A percentile compares a stretch with the other conserved stretches of the same genome.
Conservation (phyloP, 768 basidiomycete genomes). For the Pulveroboletus sp. region DNA sequence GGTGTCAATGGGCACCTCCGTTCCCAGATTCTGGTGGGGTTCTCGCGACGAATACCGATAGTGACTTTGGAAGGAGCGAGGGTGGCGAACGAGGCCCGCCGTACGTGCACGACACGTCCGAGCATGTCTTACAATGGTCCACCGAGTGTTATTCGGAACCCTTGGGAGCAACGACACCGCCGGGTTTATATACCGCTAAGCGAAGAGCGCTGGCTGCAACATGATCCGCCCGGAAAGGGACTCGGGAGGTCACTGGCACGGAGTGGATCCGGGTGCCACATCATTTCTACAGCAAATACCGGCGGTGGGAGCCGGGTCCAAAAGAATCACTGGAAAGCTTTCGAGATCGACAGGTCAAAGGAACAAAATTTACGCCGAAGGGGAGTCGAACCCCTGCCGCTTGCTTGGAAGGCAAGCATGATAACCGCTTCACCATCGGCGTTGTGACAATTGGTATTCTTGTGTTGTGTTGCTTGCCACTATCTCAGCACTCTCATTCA, state of each 20-base stretch:
- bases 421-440: conserved; percentile 88
- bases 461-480: not conserved
- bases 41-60: conserved; percentile 71
- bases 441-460: conserved; percentile 16
- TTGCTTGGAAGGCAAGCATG: conserved; percentile 88
- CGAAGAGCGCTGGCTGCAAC: not conserved
- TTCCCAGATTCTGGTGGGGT: conserved; percentile 82
- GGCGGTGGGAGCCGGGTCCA: no score
- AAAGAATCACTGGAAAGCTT: no score
- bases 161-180: not conserved
- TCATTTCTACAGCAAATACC: no score
- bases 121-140: conserved; percentile 10
- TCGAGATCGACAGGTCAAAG: no score
- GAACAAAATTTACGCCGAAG: conserved; percentile 41
- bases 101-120: conserved; percentile 17
- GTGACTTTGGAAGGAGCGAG: conserved; percentile 30
- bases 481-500: not conserved
- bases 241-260: no score
- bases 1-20: conserved; percentile 83
- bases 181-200: not conserved
- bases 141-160: not conserved
- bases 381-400: conserved; percentile 80
- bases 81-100: conserved; percentile 23
- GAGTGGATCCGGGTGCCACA: no score
- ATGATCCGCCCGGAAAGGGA: conserved; percentile 1